phyloP scores from a whole-genome alignment of 108 stramenopile genomes.

The Seminavis robusta region DNA sequence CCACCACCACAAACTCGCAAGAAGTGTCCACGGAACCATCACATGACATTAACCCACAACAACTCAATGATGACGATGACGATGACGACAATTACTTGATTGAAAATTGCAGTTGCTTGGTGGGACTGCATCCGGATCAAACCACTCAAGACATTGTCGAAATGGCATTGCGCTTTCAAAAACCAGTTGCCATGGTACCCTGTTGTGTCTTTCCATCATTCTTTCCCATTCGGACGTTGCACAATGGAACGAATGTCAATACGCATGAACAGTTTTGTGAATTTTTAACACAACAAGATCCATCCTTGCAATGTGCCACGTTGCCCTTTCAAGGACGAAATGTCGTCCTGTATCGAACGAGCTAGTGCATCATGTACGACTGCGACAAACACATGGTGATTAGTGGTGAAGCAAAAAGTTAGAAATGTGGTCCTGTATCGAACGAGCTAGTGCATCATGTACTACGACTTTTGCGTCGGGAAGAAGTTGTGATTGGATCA shows the following conservation, averaged over 20 bases:
- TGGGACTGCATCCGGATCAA: conserved; percentile 76
- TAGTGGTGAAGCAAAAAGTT: too few species aligned
- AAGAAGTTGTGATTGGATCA: too few species aligned
- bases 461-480: too few species aligned
- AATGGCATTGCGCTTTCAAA: conserved; percentile 40
- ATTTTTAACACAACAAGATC: conserved; percentile 56
- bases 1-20: neutral
- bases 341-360: conserved; percentile 59
- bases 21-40: too few species aligned
- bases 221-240: conserved; percentile 40
- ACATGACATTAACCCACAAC: too few species aligned
- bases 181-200: conserved; percentile 54
- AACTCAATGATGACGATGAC: conserved; percentile 11
- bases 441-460: too few species aligned
- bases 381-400: too few species aligned
- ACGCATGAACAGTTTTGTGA: conserved; percentile 56
- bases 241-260: conserved; percentile 20
- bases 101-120: conserved; percentile 17
- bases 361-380: too few species aligned
- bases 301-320: conserved; percentile 26
- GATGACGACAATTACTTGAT: conserved; percentile 21
- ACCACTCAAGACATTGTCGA: conserved; percentile 70
- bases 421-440: too few species aligned
- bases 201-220: conserved; percentile 68
- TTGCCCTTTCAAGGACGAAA: conserved; percentile 70